These are phyloP conservation scores for Nepenthes mirabilis DNA, from an alignment of 148 eudicot genomes.

Conservation along the genomic window DNA sequence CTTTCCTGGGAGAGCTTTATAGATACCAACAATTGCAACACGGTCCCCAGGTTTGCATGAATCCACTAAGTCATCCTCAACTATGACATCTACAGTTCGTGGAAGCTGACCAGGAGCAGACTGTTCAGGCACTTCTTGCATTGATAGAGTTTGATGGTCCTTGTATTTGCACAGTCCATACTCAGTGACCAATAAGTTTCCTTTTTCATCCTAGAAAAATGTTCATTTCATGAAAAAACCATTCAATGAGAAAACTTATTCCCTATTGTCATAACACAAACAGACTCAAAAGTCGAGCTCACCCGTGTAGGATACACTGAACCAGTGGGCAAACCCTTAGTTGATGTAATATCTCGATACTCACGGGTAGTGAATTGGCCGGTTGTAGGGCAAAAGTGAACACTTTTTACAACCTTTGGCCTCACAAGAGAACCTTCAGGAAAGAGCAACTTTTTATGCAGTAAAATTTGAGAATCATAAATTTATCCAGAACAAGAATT, in stretches of 20 bases:
- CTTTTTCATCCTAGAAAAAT: slow-evolving; percentile 74
- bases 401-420: slow-evolving; percentile 97
- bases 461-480: too few species aligned
- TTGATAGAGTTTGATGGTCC: slow-evolving; percentile 90
- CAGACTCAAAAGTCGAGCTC: slow-evolving; percentile 7
- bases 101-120: slow-evolving; percentile 99
- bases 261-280: neutral
- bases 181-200: slow-evolving; percentile 88
- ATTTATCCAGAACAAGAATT: too few species aligned
- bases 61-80: slow-evolving; percentile 96
- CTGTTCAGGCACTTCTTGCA: slow-evolving; percentile 99
- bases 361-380: slow-evolving; percentile 67
- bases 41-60: slow-evolving; percentile 99
- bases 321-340: slow-evolving; percentile 90
- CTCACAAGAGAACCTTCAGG: slow-evolving; percentile 92
- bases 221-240: neutral
- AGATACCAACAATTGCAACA: slow-evolving; percentile 89
- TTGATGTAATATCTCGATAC: slow-evolving; percentile 91
- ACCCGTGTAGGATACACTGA: slow-evolving; percentile 99
- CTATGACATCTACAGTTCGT: slow-evolving; percentile 80
- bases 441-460: too few species aligned
- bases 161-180: slow-evolving; percentile 94
- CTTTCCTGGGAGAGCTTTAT: slow-evolving; percentile 93
- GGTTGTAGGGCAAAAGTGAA: slow-evolving; percentile 84
- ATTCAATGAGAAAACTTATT: neutral